Percentiles rank a stretch among this genome's conserved stretches.
Evolutionary conservation across 2,329 filamentous ascomycete genomes (phyloP).

Genomic region (Xylaria sp.): DNA sequence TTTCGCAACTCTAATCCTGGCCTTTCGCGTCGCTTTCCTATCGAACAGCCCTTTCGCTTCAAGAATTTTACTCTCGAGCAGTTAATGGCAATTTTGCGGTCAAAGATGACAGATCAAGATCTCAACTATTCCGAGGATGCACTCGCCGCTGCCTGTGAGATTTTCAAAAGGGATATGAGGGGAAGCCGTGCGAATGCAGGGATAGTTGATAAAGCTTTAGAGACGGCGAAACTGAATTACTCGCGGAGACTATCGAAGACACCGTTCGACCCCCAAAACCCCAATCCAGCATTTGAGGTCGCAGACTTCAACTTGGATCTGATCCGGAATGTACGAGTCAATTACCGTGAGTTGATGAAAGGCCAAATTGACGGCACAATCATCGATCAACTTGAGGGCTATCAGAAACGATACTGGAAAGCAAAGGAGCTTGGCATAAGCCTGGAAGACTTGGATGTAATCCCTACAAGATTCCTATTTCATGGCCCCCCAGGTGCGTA

Average conservation of each 20-base stretch:
- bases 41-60: conserved; percentile 3
- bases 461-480: conserved; percentile 3
- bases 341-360: background rate
- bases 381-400: conserved; percentile 1
- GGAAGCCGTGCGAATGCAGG: background rate
- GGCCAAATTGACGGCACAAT: background rate
- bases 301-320: conserved; percentile 1
- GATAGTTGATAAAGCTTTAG: background rate
- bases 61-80: background rate
- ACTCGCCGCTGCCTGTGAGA: background rate
- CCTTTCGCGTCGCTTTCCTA: conserved; percentile 3
- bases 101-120: background rate
- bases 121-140: background rate
- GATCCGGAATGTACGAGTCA: background rate
- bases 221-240: conserved; percentile 4
- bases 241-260: background rate
- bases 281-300: background rate
- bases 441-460: background rate
- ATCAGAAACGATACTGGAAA: conserved; percentile 6
- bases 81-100: background rate
- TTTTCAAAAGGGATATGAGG: background rate
- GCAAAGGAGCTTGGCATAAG: background rate
- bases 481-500: conserved; percentile 6
- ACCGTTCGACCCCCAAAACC: background rate
- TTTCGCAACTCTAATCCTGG: conserved; percentile 9